These are phyloP conservation scores for Collybia nuda DNA, from an alignment of 768 basidiomycete species.

Conservation along the genomic window DNA sequence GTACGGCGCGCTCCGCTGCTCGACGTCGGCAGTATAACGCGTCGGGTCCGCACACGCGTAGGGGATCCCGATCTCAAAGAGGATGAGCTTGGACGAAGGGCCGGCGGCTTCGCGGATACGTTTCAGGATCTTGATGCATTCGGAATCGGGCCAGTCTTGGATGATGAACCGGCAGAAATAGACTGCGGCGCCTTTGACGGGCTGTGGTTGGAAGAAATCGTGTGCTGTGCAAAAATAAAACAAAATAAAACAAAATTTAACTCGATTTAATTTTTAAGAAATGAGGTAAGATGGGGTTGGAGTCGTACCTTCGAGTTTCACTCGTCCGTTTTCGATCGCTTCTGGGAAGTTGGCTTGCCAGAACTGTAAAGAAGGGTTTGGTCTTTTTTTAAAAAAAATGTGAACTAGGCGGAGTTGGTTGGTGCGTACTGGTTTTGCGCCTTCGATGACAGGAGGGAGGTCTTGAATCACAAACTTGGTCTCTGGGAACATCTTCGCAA, in stretches of 20 bases:
- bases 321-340: constrained; percentile 20
- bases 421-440: constrained; percentile 20
- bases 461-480: constrained; percentile 36
- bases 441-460: constrained; percentile 21
- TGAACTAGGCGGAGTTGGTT: too few relatives aligned
- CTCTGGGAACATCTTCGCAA: constrained; percentile 27
- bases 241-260: too few relatives aligned
- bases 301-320: constrained; percentile 24
- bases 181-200: constrained; percentile 21
- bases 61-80: constrained; percentile 20
- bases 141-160: constrained; percentile 28
- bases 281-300: not conserved
- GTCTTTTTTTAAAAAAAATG: too few relatives aligned
- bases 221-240: constrained; percentile 21
- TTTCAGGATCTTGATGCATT: constrained; percentile 22
- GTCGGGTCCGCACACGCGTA: constrained; percentile 14
- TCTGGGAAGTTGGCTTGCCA: constrained; percentile 23
- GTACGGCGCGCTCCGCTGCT: constrained; percentile 13
- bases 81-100: constrained; percentile 19
- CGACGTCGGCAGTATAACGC: constrained; percentile 3
- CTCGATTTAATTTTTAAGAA: too few relatives aligned
- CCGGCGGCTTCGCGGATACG: constrained; percentile 20
- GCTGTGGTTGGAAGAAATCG: constrained; percentile 30
- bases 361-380: constrained; percentile 15
- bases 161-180: constrained; percentile 27